Base-by-base conservation (phyloP, 305 asterid genomes). In the Nicotiana rustica region DNA sequence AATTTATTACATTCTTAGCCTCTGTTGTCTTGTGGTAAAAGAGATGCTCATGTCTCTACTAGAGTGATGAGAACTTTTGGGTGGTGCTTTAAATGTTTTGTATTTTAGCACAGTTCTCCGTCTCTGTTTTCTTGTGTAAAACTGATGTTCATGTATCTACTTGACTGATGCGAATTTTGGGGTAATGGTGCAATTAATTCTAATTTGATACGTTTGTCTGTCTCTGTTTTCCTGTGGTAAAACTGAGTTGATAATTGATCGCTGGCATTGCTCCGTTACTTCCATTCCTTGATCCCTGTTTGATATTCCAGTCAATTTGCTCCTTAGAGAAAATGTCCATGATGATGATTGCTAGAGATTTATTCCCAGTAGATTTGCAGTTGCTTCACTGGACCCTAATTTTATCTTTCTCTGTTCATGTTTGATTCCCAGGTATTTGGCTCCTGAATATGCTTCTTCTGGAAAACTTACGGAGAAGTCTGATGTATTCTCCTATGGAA, bases 51-150 rank as follows among this genome's bases (percentile, higher is more conserved):
- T 67, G 92, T 93, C 82, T 93, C 97, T 73, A 94, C 98, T 14
- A 87, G 98, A 75, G 97, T 94, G 81, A 94, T 94, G 98, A 97
- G 97, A 83, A 93, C 98, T 41, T 83, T 94, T 49, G 97, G 98
- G 97, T 95, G 90, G 13, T 88, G 62, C 33, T 49, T 49, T 49
- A 70, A 1, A 41, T 81, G 14, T 18, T 78, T 9, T 64, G 55
- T 61, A 49, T 10, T 49, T 49, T 49, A 49, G 15, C 15, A 49
- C 57, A 10, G 12, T 49, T 49, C 57, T 49, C 57, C 3, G 57
- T 49, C 13, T 49, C 57, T 49, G 57, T 49, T 49, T 49, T 49
- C 57, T 49, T 49, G 47, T 41, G 68, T 62, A 21, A 62, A 62
- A 21, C 68, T 82, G 90, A 92, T 80, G 92, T 97, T 78, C 98